Conservation (phyloP, 768 basidiomycete species). For the Phlebiopsis flavidoalba region DNA sequence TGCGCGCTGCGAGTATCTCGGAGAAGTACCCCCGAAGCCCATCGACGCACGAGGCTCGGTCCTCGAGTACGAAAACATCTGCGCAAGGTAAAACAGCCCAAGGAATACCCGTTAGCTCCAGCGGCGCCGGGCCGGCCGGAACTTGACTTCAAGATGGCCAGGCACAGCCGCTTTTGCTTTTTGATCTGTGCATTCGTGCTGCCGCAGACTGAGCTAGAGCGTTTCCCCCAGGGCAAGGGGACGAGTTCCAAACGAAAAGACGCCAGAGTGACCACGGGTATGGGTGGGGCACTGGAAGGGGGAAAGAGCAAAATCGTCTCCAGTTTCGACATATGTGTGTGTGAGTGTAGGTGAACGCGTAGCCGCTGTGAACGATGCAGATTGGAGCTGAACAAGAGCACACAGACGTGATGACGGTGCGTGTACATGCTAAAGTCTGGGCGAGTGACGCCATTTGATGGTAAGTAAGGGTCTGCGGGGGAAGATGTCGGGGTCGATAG, state of each 20-base stretch:
- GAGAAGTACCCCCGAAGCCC: constrained; percentile 13
- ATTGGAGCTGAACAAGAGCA: constrained; percentile 70
- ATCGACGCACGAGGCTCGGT: constrained; percentile 15
- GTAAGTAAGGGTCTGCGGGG: constrained; percentile 15
- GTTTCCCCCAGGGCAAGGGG: constrained; percentile 77
- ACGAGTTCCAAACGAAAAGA: constrained; percentile 60
- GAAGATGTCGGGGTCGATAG: neutral
- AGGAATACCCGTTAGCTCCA: constrained; percentile 3
- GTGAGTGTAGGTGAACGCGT: constrained; percentile 37
- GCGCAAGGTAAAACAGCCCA: no score
- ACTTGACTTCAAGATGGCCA: neutral
- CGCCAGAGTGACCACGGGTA: constrained; percentile 25
- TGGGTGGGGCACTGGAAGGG: constrained; percentile 8
- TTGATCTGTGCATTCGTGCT: constrained; percentile 1
- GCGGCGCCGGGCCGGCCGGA: constrained; percentile 2
- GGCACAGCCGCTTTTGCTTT: neutral
- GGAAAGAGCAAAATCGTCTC: constrained; percentile 25
- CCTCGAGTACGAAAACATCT: neutral
- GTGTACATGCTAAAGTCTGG: constrained; percentile 66
- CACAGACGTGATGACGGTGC: no score
- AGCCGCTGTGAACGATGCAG: constrained; percentile 63
- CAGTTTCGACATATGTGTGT: no score
- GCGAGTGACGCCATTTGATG: constrained; percentile 41
- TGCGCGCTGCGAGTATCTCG: no score
- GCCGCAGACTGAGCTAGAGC: constrained; percentile 53